Evolutionary conservation across 805 yeast genomes (phyloP), one percentile per base, ranked within the genome.

Genomic region (Schwanniomyces sp.): DNA sequence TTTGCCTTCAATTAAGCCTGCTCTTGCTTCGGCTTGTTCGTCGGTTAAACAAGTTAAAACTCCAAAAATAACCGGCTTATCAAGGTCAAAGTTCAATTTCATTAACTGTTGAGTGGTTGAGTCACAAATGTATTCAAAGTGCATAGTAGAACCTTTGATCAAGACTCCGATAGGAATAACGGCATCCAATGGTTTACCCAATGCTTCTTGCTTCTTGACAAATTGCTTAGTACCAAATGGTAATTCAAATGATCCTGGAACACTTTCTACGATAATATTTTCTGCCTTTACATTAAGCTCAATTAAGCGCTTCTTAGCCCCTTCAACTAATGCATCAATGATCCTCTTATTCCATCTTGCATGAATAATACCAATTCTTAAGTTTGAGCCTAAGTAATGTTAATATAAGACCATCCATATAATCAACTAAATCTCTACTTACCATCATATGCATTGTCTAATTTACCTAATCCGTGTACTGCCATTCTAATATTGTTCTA

Each of bases 61-160:
- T 53, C 99, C 99, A 63, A 91, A 94, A 53, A 94, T 89, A 36
- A 94, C 88, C 7, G 99, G 98, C 49, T 80, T 76, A 47, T 78
- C 68, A 41, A 86, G 64, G 44, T 80, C 78, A 51, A 84, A 82
- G 67, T 91, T 96, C 57, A 90, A 69, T 52, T 75, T 74, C 97
- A 92, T 91, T 57, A 94, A 74, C 45, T 88, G 92, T 53, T 85
- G 82, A 8, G 97, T 84, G 16, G 86, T 89, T 3, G 96, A 72
- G 50, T 94, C 98, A 64, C 96, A 87, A 58, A 94, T 94, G 73
- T 92, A 94, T 71, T 94, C 99, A 64, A 94, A 94, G 72, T 94
- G 99, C 96, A 91, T 91, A 32, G 98, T 94, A 34, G 91, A 84
- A 46, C 99, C 99, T 73, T 94, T 94, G 71, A 94, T 92, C 61